A percentile compares a stretch with the other conserved stretches of the same genome.
phyloP scores from a whole-genome alignment of 441 rosid genomes.

The Euphorbia schlechtendalii region DNA sequence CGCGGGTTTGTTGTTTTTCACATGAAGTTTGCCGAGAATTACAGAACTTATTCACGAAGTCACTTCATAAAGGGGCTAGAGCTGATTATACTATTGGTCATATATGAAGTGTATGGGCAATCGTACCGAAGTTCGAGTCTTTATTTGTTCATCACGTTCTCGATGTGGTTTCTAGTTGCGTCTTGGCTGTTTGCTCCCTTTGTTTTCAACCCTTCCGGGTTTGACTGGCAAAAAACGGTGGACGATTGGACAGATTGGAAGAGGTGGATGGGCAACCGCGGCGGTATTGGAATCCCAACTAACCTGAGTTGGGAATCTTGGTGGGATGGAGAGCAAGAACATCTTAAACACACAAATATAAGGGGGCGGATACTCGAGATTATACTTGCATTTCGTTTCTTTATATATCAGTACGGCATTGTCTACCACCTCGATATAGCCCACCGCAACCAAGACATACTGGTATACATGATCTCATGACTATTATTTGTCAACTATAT shows the following conservation, averaged over 20 bases:
- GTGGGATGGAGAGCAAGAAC: slow-evolving; percentile 93
- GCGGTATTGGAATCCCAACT: slow-evolving; percentile 77
- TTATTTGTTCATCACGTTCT: slow-evolving; percentile 58
- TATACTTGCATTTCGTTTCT: slow-evolving; percentile 68
- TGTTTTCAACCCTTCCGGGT: slow-evolving; percentile 90
- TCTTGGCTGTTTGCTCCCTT: slow-evolving; percentile 98
- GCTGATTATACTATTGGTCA: slow-evolving; percentile 51
- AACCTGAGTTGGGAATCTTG: slow-evolving; percentile 95
- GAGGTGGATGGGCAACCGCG: slow-evolving; percentile 92
- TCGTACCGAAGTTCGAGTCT: slow-evolving; percentile 73
- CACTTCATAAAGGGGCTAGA: slow-evolving; percentile 96
- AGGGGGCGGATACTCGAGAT: slow-evolving; percentile 76
- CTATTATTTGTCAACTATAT: slow-evolving; percentile 1
- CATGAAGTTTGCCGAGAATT: slow-evolving; percentile 85
- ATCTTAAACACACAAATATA: slow-evolving; percentile 56
- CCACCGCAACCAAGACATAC: slow-evolving; percentile 47
- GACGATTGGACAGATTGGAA: slow-evolving; percentile 99
- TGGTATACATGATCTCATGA: slow-evolving; percentile 39
- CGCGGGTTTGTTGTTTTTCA: slow-evolving; percentile 91
- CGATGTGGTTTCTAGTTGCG: slow-evolving; percentile 91
- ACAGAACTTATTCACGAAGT: slow-evolving; percentile 85
- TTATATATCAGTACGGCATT: slow-evolving; percentile 85
- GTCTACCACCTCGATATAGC: slow-evolving; percentile 90
- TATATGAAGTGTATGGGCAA: slow-evolving; percentile 60
- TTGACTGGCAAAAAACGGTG: slow-evolving; percentile 96